Evolutionary conservation across 768 basidiomycete species (phyloP), one percentile per base, ranked within the genome.

Genomic region (Suillus clintonianus): DNA sequence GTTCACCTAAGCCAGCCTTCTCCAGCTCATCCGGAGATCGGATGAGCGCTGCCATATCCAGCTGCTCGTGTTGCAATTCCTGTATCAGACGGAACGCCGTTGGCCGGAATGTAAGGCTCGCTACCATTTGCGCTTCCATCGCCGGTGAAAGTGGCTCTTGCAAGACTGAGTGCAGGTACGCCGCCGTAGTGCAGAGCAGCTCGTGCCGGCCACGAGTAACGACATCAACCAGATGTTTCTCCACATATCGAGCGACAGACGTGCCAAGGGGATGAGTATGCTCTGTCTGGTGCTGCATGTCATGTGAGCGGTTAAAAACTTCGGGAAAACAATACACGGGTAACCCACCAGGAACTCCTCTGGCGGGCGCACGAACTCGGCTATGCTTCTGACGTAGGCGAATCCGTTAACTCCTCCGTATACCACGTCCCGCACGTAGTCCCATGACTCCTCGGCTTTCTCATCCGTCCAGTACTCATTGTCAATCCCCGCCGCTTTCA

Each of bases 401-500:
- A 87, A 75, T 2, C 92, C 91, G 62, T 91, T 90, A 0, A 86
- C 80, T 53, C 92, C 91, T 0, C 92, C 91, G 70, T 92, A 93
- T 0, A 93, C 90, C n/a, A 91, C 71, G 70, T 92, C 89, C 22
- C 83, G 76, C 19, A 93, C 53, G 68, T 89, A 91, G n/a, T 80
- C 82, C 74, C 91, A 88, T 2, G 84, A 89, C 27, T 83, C 80
- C n/a, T 73, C 72, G 14, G 83, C 85, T 6, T 80, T 77, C 56
- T 77, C 78, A 14, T 77, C 71, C 27, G 77, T 81, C 83, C 86
- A 90, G 65, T 86, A 87, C 39, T 60, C 68, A 43, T 32, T 69
- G 60, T 32, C 67, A 34, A 51, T 69, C 64, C 61, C 71, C 62
- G 45, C 71, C 62, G 45, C 64, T 69, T 61, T 68, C 63, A 53